Evolutionary conservation across 306 rosid species (phyloP), one percentile per base, ranked within the genome.

Genomic region (Calophaca sinica): DNA sequence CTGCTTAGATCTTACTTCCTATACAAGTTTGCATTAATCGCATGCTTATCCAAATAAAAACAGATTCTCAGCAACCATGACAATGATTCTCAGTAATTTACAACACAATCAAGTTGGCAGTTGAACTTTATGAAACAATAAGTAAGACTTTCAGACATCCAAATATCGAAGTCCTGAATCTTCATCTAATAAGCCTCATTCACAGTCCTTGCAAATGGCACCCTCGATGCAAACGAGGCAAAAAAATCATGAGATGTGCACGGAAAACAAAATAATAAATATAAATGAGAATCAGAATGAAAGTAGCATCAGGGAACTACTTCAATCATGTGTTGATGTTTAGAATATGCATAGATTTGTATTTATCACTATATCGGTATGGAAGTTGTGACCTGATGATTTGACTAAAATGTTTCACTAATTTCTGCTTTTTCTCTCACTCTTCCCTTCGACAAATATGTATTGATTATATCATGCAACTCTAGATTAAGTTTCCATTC

Each of bases 81-180:
- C 48, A 53, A 12, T 51, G 76, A 57, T 79, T 74, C 46, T 26
- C 11, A 29, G 45, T 28, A 72, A 73, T 29, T 71, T 36, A 31
- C 54, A 13, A 62, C 65, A 72, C 33, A 73, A 75, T 71, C 68
- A 79, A 60, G 73, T 13, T 31, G 45, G 62, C 65, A 38, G 50
- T 14, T 72, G 54, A 11, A 59, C 42, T 9, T 10, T 39, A 36
- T 53, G 71, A 73, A 68, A 62, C 48, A 32, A 49, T 26, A 66
- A 31, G 58, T 48, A 6, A 60, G 39, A 69, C 26, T 44, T 62
- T 54, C 46, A 75, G 35, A 70, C 26, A 54, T 35, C 15, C 64
- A 52, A 38, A 35, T 52, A 20, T 49, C 50, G 2, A 62, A 62
- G 45, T 52, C 36, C 58, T 29, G 12, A 70, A 32, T 29, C 52